These are phyloP conservation scores for Ascoidea rubescens DNA, from an alignment of 805 yeast species.

Conservation along the genomic window DNA sequence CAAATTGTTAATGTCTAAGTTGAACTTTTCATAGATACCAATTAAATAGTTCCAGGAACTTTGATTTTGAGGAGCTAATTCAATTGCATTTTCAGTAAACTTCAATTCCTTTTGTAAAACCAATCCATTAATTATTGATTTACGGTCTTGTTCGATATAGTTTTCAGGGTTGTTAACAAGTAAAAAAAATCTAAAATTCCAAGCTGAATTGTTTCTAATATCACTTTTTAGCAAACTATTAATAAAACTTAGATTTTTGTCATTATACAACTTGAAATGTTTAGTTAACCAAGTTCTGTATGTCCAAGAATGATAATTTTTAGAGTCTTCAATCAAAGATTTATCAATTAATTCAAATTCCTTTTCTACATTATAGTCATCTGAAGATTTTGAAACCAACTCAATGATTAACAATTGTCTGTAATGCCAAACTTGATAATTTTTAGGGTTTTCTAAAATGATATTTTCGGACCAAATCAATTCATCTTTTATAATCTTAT, in stretches of 20 bases:
- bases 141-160: slow-evolving; percentile 10
- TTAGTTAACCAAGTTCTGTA: slow-evolving; percentile 74
- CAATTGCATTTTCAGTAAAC: slow-evolving; percentile 36
- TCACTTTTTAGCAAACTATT: slow-evolving; percentile 39
- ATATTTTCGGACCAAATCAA: slow-evolving; percentile 68
- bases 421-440: slow-evolving; percentile 96
- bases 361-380: slow-evolving; percentile 25
- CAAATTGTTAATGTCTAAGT: slow-evolving; percentile 22
- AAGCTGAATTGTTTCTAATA: slow-evolving; percentile 80
- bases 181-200: slow-evolving; percentile 75
- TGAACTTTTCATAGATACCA: slow-evolving; percentile 32
- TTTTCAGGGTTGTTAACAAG: slow-evolving; percentile 15
- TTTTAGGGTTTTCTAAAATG: slow-evolving; percentile 69
- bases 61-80: slow-evolving; percentile 61
- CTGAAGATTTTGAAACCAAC: slow-evolving; percentile 13
- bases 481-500: slow-evolving; percentile 27
- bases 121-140: slow-evolving; percentile 3
- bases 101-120: slow-evolving; percentile 33
- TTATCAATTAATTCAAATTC: slow-evolving; percentile 54
- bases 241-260: slow-evolving; percentile 38
- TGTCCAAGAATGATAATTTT: slow-evolving; percentile 96
- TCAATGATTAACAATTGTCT: slow-evolving; percentile 49
- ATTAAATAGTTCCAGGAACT: slow-evolving; percentile 75
- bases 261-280: slow-evolving; percentile 33
- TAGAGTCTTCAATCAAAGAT: slow-evolving; percentile 68